Conservation (phyloP, 2,329 filamentous ascomycete species). For the Gremmenia infestans region DNA sequence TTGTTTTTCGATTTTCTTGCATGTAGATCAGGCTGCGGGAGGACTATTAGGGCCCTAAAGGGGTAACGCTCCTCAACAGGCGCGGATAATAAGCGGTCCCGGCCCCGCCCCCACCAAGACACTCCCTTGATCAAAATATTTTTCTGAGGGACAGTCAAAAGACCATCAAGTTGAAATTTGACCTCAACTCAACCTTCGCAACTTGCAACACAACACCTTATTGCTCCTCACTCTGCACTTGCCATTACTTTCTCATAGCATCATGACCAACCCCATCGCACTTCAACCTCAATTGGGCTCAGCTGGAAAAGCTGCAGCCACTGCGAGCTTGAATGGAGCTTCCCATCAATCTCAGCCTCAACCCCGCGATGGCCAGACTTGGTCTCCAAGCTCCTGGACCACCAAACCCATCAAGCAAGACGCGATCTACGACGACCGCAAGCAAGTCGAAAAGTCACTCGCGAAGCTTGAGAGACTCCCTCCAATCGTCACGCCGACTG, state of each 20-base stretch:
- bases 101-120: too few species aligned
- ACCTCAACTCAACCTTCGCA: too few species aligned
- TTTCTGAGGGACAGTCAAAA: too few species aligned
- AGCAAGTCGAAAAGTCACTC: constrained; percentile 54
- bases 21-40: not conserved
- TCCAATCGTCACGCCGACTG: constrained; percentile 72
- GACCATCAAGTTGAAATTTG: too few species aligned
- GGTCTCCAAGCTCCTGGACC: constrained; percentile 66
- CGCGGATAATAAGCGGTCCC: too few species aligned
- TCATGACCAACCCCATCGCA: not conserved
- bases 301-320: not conserved
- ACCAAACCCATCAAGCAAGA: constrained; percentile 74
- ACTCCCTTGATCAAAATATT: too few species aligned
- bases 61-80: too few species aligned
- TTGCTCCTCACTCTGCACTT: not conserved
- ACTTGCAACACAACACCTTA: too few species aligned
- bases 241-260: not conserved
- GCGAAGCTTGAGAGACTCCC: constrained; percentile 64
- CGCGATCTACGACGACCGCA: constrained; percentile 61
- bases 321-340: not conserved
- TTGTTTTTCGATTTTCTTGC: not conserved
- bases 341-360: not conserved
- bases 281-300: not conserved
- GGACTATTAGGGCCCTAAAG: not conserved
- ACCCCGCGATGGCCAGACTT: constrained; percentile 27